Base-by-base conservation (phyloP, 2,329 filamentous ascomycete genomes). In the Trichoderma hamatum region DNA sequence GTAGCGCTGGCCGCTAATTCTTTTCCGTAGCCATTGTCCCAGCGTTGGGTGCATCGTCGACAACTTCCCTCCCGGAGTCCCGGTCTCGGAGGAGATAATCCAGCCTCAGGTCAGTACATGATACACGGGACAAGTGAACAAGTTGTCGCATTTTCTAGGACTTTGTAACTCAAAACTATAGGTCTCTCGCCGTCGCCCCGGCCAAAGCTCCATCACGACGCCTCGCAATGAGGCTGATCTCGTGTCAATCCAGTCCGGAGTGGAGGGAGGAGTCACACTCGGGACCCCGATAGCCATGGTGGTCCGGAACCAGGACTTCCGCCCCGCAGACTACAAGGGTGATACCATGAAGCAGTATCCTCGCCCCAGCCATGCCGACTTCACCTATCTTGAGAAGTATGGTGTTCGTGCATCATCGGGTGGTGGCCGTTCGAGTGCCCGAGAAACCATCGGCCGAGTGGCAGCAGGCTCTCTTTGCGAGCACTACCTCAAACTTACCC, bases 351-450 rank as follows among this genome's bases (percentile, higher is more conserved):
- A 98, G 81, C 83, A 89, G 71, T 98, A 91, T 85, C 96, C 96
- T 5, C 88, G 96, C 63, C 96, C 95, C 43, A 93, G 90, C 78
- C 96, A 98, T 82, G 95, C 96, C 70, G 95, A 98, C 82, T 97
- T 92, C 88, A 98, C 96, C 70, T 98, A 98, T 82, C 86, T 97
- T 71, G 92, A 97, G 80, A 98, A 98, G 83, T 99, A 99, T 80
- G 95, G 95, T 69, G 90, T 96, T 74, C 96, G 96, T 84, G 94
- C 96, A 46, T 92, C 89, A 78, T 94, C 90, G 71, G 95, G 96
- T 69, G 95, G 96, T 74, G 95, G 96, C 66, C 88, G 96, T 71
- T 94, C 91, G 78, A 94, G 91, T 78, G 96, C 96, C n/a, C 86
- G 95, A 72, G 95, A 98, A 85, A 98, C 95, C 13, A 97, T 98